Evolutionary conservation across 768 basidiomycete species (phyloP).

Genomic region (Tricholoma bakamatsutake): DNA sequence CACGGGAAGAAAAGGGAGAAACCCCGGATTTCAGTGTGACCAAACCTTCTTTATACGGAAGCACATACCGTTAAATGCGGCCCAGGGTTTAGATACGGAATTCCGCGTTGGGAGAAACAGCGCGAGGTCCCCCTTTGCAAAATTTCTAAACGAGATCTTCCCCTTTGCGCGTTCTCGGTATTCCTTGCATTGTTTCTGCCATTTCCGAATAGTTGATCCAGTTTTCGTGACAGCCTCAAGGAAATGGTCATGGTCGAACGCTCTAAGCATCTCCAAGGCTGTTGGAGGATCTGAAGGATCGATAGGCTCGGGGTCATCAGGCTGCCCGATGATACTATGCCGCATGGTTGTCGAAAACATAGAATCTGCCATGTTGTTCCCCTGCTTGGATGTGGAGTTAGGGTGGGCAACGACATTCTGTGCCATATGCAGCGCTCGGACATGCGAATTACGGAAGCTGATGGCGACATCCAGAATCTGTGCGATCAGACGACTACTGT

Average conservation of each 20-base stretch:
- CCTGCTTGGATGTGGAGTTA: slow-evolving; percentile 37
- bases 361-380: slow-evolving; percentile 43
- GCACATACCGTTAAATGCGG: slow-evolving; percentile 89
- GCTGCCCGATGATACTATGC: slow-evolving; percentile 45
- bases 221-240: slow-evolving; percentile 77
- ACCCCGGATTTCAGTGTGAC: slow-evolving; percentile 25
- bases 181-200: slow-evolving; percentile 96
- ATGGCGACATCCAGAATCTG: slow-evolving; percentile 80
- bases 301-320: slow-evolving; percentile 65
- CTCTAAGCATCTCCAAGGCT: slow-evolving; percentile 63
- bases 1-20: slow-evolving; percentile 20
- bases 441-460: slow-evolving; percentile 70
- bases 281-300: slow-evolving; percentile 71
- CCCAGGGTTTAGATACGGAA: slow-evolving; percentile 92
- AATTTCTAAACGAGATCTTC: slow-evolving; percentile 95
- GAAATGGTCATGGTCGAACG: slow-evolving; percentile 82
- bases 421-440: slow-evolving; percentile 60
- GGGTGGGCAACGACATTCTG: slow-evolving; percentile 55
- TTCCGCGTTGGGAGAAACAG: slow-evolving; percentile 95
- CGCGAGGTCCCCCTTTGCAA: slow-evolving; percentile 91
- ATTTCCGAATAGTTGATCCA: slow-evolving; percentile 86
- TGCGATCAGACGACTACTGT: slow-evolving; percentile 63
- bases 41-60: background rate
- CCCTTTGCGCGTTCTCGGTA: slow-evolving; percentile 94
- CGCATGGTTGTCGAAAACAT: slow-evolving; percentile 44